Conservation (phyloP, 345 rosid genomes). For the Cardamine chenopodiifolia region DNA sequence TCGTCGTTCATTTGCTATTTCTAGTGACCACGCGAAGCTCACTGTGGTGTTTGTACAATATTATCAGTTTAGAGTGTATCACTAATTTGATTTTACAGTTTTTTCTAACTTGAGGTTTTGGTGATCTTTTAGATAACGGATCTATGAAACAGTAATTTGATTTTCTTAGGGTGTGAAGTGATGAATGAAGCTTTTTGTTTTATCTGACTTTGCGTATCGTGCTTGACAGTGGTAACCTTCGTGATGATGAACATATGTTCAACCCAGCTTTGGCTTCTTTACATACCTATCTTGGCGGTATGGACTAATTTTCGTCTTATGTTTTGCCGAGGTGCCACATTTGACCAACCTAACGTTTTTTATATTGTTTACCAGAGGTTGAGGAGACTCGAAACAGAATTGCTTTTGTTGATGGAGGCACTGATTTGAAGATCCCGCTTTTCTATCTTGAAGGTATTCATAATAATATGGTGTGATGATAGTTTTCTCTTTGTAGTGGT, state of each 20-base stretch:
- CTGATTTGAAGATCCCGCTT: slow-evolving; percentile 63
- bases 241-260: slow-evolving; percentile 57
- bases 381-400: slow-evolving; percentile 76
- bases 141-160: background rate
- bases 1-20: background rate
- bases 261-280: slow-evolving; percentile 77
- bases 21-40: background rate
- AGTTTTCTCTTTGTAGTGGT: background rate
- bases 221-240: slow-evolving; percentile 18
- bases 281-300: slow-evolving; percentile 95
- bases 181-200: background rate
- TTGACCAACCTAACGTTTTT: too few species aligned
- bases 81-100: slow-evolving; percentile 6
- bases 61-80: background rate
- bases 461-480: background rate
- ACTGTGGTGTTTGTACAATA: background rate
- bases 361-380: slow-evolving; percentile 84
- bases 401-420: slow-evolving; percentile 82
- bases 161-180: background rate
- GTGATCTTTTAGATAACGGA: background rate
- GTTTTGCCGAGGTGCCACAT: background rate
- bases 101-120: slow-evolving; percentile 3
- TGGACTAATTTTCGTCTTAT: slow-evolving; percentile 11
- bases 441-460: slow-evolving; percentile 82
- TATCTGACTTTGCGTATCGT: background rate